Conservation (phyloP, 345 rosid species). For the Mercurialis annua region DNA sequence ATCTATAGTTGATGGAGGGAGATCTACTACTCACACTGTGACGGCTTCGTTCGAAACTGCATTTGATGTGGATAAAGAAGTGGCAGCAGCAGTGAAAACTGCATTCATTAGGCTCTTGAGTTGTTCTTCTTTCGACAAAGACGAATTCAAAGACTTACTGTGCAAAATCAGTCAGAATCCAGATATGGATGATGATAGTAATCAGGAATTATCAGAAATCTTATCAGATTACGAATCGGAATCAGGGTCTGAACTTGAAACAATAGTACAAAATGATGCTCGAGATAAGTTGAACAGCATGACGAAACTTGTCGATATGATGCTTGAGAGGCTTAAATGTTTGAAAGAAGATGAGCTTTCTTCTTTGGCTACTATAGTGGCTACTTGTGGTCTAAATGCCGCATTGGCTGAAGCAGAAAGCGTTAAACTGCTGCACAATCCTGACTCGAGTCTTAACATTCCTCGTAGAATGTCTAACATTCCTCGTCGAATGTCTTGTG, state of each 20-base stretch:
- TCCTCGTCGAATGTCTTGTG: constrained; percentile 36
- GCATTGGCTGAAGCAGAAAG: constrained; percentile 68
- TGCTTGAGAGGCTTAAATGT: constrained; percentile 77
- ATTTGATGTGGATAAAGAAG: constrained; percentile 92
- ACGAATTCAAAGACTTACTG: constrained; percentile 67
- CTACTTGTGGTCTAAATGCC: constrained; percentile 90
- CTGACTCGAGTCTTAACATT: constrained; percentile 27
- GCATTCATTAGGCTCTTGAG: constrained; percentile 67
- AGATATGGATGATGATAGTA: constrained; percentile 35
- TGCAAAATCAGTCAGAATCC: constrained; percentile 78
- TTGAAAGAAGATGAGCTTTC: constrained; percentile 89
- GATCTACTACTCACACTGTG: constrained; percentile 64
- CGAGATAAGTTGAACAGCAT: constrained; percentile 44
- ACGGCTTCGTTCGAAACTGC: constrained; percentile 87
- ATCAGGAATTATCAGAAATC: constrained; percentile 44
- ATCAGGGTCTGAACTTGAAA: constrained; percentile 47
- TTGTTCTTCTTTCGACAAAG: constrained; percentile 52
- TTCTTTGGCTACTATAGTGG: constrained; percentile 86
- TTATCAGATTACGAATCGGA: constrained; percentile 60
- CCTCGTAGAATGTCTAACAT: constrained; percentile 35
- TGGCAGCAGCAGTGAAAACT: constrained; percentile 78
- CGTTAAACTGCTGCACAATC: constrained; percentile 36
- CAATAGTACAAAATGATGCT: constrained; percentile 34
- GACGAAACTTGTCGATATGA: constrained; percentile 58
- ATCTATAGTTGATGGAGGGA: constrained; percentile 42